Conservation (phyloP, 1,139 yeast species). For the Hansenula lynferdii region DNA sequence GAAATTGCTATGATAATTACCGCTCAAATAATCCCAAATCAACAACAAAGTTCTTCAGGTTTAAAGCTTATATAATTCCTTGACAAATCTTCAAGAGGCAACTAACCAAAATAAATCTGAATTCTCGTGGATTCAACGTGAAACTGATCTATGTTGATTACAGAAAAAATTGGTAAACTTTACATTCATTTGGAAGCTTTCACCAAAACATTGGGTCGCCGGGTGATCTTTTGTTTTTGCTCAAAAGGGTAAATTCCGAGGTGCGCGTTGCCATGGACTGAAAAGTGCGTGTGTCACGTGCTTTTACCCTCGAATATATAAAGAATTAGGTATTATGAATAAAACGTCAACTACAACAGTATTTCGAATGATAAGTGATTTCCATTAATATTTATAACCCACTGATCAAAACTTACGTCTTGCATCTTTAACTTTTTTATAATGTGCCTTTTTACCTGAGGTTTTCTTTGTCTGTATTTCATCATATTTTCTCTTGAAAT, state of each 20-base stretch:
- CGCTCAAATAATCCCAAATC: no score
- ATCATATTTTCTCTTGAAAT: slow-evolving; percentile 78
- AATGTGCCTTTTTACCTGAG: slow-evolving; percentile 72
- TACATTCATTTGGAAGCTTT: not conserved
- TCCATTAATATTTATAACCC: not conserved
- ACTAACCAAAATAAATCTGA: no score
- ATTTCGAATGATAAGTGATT: not conserved
- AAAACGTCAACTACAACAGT: no score
- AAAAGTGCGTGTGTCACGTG: not conserved
- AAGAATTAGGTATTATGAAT: not conserved
- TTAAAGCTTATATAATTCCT: no score
- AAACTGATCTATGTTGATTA: no score
- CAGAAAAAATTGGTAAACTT: slow-evolving; percentile 1
- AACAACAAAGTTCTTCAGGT: no score
- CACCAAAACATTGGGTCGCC: slow-evolving; percentile 1
- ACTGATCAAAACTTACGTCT: slow-evolving; percentile 41
- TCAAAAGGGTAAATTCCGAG: slow-evolving; percentile 4
- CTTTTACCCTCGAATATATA: not conserved
- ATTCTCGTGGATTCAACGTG: no score
- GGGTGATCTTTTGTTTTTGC: slow-evolving; percentile 4
- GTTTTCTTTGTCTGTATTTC: slow-evolving; percentile 72
- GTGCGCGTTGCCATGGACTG: not conserved
- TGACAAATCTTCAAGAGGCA: no score
- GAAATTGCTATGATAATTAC: no score
- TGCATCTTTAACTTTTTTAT: slow-evolving; percentile 59